phyloP scores from a whole-genome alignment of 106 monocot species.

The Dendrobium nobile region DNA sequence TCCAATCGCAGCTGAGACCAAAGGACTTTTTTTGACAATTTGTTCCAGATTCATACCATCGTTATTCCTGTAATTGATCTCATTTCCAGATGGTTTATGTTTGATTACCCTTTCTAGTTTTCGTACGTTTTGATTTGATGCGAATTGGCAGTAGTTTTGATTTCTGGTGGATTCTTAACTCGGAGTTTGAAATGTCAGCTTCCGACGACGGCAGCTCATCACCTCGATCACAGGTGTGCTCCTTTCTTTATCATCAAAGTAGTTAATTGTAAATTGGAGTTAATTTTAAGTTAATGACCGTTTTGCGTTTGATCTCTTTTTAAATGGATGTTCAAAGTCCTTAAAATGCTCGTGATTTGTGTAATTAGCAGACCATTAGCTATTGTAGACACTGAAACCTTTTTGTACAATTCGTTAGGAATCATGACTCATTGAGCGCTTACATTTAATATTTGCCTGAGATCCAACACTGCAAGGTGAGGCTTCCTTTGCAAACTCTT shows the following conservation, averaged over 20 bases:
- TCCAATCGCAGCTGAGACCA: background rate
- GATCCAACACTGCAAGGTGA: background rate
- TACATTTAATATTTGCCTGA: slow-evolving; percentile 9
- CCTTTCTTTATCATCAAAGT: background rate
- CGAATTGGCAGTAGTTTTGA: background rate
- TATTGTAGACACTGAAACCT: slow-evolving; percentile 5
- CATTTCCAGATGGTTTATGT: background rate
- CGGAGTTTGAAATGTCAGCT: slow-evolving; percentile 5
- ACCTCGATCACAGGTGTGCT: slow-evolving; percentile 10
- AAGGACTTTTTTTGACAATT: background rate
- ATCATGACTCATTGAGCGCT: background rate
- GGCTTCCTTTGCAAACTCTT: background rate
- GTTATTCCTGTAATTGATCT: background rate
- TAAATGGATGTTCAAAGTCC: background rate
- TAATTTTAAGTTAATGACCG: background rate
- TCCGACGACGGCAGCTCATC: slow-evolving; percentile 1
- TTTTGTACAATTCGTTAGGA: slow-evolving; percentile 4
- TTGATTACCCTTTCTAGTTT: background rate
- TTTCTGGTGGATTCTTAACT: background rate
- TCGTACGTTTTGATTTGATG: background rate
- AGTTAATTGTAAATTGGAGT: background rate
- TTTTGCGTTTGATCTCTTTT: background rate
- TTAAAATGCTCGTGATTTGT: background rate
- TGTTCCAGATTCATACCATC: background rate
- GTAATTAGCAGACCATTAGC: background rate